phyloP scores from a whole-genome alignment of 2,329 filamentous ascomycete species.

The Aaosphaeria arxii region DNA sequence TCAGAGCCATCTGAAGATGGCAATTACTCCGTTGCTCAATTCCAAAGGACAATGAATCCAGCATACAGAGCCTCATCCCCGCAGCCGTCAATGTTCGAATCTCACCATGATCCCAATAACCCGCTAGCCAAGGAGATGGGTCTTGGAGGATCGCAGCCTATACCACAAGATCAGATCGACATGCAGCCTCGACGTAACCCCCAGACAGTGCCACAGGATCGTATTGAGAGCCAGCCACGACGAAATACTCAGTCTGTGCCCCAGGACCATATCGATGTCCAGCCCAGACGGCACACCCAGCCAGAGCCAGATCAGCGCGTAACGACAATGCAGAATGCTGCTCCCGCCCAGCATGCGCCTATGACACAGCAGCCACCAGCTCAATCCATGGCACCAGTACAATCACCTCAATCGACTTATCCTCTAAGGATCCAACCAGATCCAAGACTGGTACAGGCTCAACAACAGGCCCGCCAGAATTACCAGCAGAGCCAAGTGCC shows the following conservation, averaged over 20 bases:
- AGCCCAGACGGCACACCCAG: neutral
- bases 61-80: conserved; percentile 95
- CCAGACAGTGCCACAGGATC: conserved; percentile 3
- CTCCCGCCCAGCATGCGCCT: neutral
- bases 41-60: conserved; percentile 91
- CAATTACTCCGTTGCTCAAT: conserved; percentile 91
- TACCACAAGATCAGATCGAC: conserved; percentile 21
- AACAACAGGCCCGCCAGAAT: conserved; percentile 36
- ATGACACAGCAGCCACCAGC: conserved; percentile 1
- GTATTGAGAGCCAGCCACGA: conserved; percentile 7
- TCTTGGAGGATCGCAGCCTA: conserved; percentile 43
- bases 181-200: conserved; percentile 1
- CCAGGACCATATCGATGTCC: neutral
- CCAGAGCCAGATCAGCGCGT: neutral
- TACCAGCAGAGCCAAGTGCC: conserved; percentile 62
- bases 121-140: conserved; percentile 68
- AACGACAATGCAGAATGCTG: neutral
- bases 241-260: neutral
- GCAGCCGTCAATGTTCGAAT: conserved; percentile 88
- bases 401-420: conserved; percentile 11
- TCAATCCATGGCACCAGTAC: conserved; percentile 1
- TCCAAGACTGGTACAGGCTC: conserved; percentile 33
- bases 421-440: conserved; percentile 25
- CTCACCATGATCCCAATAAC: conserved; percentile 83
- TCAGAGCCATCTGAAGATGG: conserved; percentile 86